A percentile compares a stretch with the other conserved stretches of the same genome.
These are phyloP conservation scores for Coniochaeta sp. DNA, from an alignment of 2,329 filamentous ascomycete genomes.

Conservation along the genomic window DNA sequence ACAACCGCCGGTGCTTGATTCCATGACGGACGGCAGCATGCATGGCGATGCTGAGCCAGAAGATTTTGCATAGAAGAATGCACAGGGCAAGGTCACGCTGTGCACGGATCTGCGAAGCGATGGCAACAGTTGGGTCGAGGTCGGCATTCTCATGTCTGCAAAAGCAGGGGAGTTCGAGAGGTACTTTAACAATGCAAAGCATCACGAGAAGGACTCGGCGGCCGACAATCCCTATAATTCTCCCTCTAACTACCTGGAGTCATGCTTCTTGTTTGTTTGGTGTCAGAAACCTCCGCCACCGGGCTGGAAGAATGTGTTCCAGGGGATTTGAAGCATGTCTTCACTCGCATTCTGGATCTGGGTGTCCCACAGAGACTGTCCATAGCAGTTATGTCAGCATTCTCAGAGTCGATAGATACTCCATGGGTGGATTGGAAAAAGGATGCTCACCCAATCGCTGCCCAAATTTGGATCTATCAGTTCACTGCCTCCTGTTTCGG, in stretches of 20 bases:
- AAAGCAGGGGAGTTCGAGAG: not conserved
- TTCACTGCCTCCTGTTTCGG: not conserved
- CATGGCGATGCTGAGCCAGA: not conserved
- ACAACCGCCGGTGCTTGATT: not conserved
- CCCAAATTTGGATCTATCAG: constrained; percentile 7
- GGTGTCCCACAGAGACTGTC: constrained; percentile 16
- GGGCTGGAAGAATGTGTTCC: constrained; percentile 14
- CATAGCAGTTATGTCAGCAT: not conserved
- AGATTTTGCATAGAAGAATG: no score
- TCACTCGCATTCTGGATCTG: constrained; percentile 16
- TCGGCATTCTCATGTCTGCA: not conserved
- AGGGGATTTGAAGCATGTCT: constrained; percentile 17
- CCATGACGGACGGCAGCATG: not conserved
- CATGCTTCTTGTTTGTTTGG: no score
- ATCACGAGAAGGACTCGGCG: no score
- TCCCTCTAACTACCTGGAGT: no score
- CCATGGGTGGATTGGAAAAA: not conserved
- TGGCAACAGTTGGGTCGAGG: not conserved
- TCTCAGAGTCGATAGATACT: not conserved
- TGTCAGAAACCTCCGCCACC: not conserved
- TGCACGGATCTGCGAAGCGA: no score
- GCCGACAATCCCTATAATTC: no score
- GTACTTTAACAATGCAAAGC: not conserved
- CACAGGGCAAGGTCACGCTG: no score
- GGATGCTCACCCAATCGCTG: constrained; percentile 8